A percentile compares a stretch with the other conserved stretches of the same genome.
phyloP scores from a whole-genome alignment of 1,284 basidiomycete genomes.

The Inonotus obliquus region DNA sequence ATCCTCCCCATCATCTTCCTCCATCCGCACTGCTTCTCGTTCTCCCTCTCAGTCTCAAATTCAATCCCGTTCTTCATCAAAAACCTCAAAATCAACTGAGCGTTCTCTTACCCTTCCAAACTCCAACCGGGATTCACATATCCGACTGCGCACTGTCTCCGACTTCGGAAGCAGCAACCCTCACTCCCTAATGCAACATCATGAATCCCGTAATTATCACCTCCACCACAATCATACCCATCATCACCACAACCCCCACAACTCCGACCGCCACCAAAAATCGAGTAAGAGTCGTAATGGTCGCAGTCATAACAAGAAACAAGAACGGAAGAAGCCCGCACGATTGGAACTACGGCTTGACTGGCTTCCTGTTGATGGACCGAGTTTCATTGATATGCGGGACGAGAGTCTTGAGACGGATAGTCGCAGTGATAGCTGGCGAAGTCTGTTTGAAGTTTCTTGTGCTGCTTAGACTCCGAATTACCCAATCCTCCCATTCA shows the following conservation, averaged over 20 bases:
- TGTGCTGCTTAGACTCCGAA: conserved; percentile 14
- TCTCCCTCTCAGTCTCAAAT: not conserved
- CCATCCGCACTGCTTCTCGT: not conserved
- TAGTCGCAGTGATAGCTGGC: conserved; percentile 16
- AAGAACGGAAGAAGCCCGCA: not conserved
- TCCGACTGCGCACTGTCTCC: conserved; percentile 11
- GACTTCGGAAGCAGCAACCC: conserved; percentile 3
- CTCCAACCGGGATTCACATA: not conserved
- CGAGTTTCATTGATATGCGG: conserved; percentile 19
- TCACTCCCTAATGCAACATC: not conserved
- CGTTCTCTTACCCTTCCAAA: not conserved
- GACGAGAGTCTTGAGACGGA: conserved; percentile 17
- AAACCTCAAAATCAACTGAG: not conserved
- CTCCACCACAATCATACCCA: not conserved
- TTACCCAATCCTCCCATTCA: not conserved
- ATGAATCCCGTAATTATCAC: not conserved
- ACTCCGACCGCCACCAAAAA: too few relatives aligned
- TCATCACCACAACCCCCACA: not conserved
- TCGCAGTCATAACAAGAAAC: too few relatives aligned
- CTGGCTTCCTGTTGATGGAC: conserved; percentile 6
- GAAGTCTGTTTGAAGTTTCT: conserved; percentile 16
- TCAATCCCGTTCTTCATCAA: not conserved
- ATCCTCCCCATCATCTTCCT: not conserved
- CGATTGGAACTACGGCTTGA: conserved; percentile 11
- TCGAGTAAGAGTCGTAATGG: too few relatives aligned